Evolutionary conservation across 345 rosid species (phyloP).

Genomic region (Salix purpurea): DNA sequence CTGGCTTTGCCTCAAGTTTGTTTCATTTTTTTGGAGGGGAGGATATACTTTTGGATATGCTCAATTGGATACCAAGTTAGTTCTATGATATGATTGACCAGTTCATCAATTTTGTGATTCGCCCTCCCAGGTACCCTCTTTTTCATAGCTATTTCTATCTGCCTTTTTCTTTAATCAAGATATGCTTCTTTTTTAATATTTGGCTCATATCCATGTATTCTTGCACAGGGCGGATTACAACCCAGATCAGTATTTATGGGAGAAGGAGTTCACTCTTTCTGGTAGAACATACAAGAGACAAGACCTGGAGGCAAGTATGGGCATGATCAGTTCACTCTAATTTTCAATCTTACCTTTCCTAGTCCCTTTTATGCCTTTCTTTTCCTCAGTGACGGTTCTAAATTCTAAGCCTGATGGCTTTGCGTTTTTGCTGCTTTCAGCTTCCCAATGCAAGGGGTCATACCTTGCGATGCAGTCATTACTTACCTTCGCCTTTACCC

Average conservation of each 20-base stretch:
- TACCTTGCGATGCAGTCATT: constrained; percentile 28
- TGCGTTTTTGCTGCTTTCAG: constrained; percentile 12
- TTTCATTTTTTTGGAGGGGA: neutral
- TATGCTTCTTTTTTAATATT: neutral
- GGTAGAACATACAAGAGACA: constrained; percentile 29
- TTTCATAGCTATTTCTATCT: neutral
- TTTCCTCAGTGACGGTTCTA: too few relatives aligned
- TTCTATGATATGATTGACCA: constrained; percentile 66
- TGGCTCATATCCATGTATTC: neutral
- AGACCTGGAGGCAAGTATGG: constrained; percentile 37
- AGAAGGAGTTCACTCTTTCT: constrained; percentile 30
- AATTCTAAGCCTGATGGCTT: too few relatives aligned
- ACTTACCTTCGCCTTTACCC: constrained; percentile 27
- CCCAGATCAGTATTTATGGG: constrained; percentile 34
- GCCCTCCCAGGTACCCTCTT: constrained; percentile 81
- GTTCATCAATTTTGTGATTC: constrained; percentile 94
- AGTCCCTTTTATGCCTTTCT: neutral
- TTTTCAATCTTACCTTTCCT: neutral
- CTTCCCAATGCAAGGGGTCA: constrained; percentile 29
- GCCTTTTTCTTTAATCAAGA: neutral
- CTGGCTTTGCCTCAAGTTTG: constrained; percentile 2
- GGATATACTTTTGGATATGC: constrained; percentile 8
- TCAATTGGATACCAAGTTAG: neutral
- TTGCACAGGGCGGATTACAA: constrained; percentile 30
- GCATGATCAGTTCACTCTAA: constrained; percentile 6